Evolutionary conservation across 768 basidiomycete genomes (phyloP).

Genomic region (Phallus indusiatus): DNA sequence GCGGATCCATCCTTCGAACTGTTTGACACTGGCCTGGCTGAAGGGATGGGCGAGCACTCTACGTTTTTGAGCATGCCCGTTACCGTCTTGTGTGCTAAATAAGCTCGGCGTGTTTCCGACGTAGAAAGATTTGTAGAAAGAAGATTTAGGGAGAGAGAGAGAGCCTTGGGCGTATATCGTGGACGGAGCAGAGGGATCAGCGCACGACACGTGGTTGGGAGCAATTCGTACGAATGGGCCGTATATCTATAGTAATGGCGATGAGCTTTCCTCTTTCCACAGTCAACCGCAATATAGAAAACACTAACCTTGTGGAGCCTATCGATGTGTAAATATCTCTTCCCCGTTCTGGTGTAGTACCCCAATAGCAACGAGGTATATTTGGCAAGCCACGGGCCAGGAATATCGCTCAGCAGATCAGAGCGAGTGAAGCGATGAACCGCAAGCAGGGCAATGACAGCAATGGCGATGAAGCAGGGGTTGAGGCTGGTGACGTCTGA

Average conservation of each 20-base stretch:
- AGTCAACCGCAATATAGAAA: neutral
- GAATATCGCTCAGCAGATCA: constrained; percentile 3
- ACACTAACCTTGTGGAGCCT: constrained; percentile 2
- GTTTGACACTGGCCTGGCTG: neutral
- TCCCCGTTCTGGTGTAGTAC: constrained; percentile 1
- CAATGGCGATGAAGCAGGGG: neutral
- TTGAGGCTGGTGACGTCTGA: neutral
- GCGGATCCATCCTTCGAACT: constrained; percentile 3
- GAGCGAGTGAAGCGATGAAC: neutral
- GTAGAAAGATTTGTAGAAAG: constrained; percentile 25
- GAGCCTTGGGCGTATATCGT: constrained; percentile 26
- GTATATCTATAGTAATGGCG: constrained; percentile 18
- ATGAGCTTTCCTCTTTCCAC: neutral
- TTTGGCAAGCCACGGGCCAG: constrained; percentile 5
- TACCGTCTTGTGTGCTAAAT: constrained; percentile 23
- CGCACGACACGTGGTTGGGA: constrained; percentile 26
- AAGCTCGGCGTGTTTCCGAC: constrained; percentile 20
- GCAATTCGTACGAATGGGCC: constrained; percentile 24
- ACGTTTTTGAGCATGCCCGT: constrained; percentile 25
- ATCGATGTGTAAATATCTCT: constrained; percentile 2
- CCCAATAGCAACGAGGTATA: neutral
- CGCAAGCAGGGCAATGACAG: neutral
- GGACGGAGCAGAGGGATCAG: constrained; percentile 19
- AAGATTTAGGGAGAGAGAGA: constrained; percentile 21
- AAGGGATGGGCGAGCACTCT: constrained; percentile 25